Evolutionary conservation across 2,329 filamentous ascomycete genomes (phyloP).

Genomic region (Corynespora cassiicola): DNA sequence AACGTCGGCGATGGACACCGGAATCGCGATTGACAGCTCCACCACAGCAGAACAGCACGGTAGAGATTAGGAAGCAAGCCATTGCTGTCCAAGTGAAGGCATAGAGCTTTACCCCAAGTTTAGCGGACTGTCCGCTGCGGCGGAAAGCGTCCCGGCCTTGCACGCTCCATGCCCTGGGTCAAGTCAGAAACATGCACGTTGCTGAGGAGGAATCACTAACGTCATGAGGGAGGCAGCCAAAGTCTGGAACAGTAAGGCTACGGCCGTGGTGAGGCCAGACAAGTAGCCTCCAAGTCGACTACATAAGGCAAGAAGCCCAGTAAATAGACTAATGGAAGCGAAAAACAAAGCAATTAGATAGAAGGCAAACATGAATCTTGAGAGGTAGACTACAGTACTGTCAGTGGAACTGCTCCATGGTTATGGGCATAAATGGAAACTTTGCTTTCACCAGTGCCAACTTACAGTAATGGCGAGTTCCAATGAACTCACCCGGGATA

Average conservation of each 20-base stretch:
- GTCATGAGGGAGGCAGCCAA: conserved; percentile 77
- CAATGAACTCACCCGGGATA: conserved; percentile 62
- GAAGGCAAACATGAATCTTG: conserved; percentile 92
- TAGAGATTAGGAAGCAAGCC: conserved; percentile 69
- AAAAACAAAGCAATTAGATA: conserved; percentile 87
- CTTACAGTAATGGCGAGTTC: too few relatives aligned
- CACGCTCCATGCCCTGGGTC: conserved; percentile 68
- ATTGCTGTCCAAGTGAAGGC: conserved; percentile 80
- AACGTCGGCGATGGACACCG: conserved; percentile 49
- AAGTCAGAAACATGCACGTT: conserved; percentile 14
- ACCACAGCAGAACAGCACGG: conserved; percentile 71
- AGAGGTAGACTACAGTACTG: too few relatives aligned
- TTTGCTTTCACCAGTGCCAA: too few relatives aligned
- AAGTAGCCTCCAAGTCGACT: conserved; percentile 74
- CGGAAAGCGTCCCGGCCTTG: conserved; percentile 72
- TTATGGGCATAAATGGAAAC: neutral
- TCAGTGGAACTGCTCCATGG: too few relatives aligned
- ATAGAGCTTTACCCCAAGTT: conserved; percentile 72
- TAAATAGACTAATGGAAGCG: conserved; percentile 70
- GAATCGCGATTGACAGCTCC: conserved; percentile 58
- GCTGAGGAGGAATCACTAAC: conserved; percentile 55
- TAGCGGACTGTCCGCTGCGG: conserved; percentile 61
- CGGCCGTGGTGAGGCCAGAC: conserved; percentile 62
- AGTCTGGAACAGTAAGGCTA: conserved; percentile 73
- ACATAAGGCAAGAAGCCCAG: conserved; percentile 72